Conservation (phyloP, 306 rosid species). For the Oxytropis ochrocephala region DNA sequence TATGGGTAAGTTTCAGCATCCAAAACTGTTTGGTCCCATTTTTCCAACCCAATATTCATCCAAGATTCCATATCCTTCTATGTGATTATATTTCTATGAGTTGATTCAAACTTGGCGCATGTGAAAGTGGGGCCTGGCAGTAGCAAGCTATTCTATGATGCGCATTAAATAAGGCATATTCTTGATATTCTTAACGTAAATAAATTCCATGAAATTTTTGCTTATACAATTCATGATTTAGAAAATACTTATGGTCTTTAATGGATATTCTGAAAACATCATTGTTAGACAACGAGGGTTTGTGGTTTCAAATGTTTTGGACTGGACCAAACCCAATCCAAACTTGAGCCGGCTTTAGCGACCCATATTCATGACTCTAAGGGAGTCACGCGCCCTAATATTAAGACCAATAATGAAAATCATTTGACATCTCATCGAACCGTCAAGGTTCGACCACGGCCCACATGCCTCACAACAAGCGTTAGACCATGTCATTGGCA, state of each 20-base stretch:
- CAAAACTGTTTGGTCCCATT: constrained; percentile 19
- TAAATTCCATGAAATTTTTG: not conserved
- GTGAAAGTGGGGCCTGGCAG: constrained; percentile 17
- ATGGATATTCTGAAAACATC: too few species aligned
- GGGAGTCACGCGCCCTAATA: too few species aligned
- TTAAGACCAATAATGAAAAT: too few species aligned
- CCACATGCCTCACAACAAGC: too few species aligned
- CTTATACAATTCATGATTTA: not conserved
- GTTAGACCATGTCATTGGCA: too few species aligned
- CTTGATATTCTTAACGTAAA: not conserved
- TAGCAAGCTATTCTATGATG: not conserved
- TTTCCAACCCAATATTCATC: constrained; percentile 31
- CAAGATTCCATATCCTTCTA: constrained; percentile 27
- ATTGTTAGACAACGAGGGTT: too few species aligned
- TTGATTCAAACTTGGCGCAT: constrained; percentile 14
- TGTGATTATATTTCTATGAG: not conserved
- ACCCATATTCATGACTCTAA: too few species aligned
- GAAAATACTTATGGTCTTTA: not conserved
- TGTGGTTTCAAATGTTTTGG: too few species aligned
- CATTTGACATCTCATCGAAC: too few species aligned
- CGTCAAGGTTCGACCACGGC: too few species aligned
- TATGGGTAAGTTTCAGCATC: constrained; percentile 12
- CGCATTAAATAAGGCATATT: constrained; percentile 2
- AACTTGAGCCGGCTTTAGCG: too few species aligned
- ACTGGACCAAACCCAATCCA: too few species aligned